phyloP scores from a whole-genome alignment of 257 asterid species.

The Marsdenia floribunda region DNA sequence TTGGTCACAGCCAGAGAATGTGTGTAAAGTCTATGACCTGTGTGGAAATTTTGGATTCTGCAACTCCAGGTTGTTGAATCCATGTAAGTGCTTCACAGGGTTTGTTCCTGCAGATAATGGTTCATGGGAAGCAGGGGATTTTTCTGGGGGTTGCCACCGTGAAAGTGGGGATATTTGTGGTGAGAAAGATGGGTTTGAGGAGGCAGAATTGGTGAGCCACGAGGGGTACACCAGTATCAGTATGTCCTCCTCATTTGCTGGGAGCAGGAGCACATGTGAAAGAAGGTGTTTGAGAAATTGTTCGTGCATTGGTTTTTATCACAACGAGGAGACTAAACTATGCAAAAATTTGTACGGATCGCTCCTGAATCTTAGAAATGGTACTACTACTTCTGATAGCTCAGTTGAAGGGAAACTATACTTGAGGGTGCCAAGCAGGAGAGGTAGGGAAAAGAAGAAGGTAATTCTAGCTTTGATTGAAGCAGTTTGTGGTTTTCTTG shows the following conservation, averaged over 20 bases:
- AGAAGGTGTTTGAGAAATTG: slow-evolving; percentile 50
- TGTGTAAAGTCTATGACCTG: slow-evolving; percentile 46
- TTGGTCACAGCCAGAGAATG: slow-evolving; percentile 79
- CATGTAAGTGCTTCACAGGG: slow-evolving; percentile 56
- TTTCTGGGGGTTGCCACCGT: slow-evolving; percentile 53
- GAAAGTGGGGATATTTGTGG: slow-evolving; percentile 36
- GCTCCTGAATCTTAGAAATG: slow-evolving; percentile 47
- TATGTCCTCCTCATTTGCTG: slow-evolving; percentile 25
- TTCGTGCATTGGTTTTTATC: slow-evolving; percentile 62
- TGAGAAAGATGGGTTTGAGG: slow-evolving; percentile 51
- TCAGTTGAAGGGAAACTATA: slow-evolving; percentile 40
- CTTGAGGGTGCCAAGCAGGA: slow-evolving; percentile 41
- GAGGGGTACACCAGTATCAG: slow-evolving; percentile 32
- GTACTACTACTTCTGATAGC: slow-evolving; percentile 28
- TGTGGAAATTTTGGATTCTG: slow-evolving; percentile 79
- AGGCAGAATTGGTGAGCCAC: slow-evolving; percentile 44
- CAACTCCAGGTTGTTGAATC: slow-evolving; percentile 34
- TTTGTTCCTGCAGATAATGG: slow-evolving; percentile 39
- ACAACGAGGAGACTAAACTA: slow-evolving; percentile 33
- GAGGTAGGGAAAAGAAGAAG: slow-evolving; percentile 24
- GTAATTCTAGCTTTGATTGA: slow-evolving; percentile 34
- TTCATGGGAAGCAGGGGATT: slow-evolving; percentile 68
- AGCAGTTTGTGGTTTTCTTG: slow-evolving; percentile 39
- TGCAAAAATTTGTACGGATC: slow-evolving; percentile 60
- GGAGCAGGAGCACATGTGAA: slow-evolving; percentile 52